Conservation (phyloP, 768 basidiomycete species). For the Lactarius akahatsu region DNA sequence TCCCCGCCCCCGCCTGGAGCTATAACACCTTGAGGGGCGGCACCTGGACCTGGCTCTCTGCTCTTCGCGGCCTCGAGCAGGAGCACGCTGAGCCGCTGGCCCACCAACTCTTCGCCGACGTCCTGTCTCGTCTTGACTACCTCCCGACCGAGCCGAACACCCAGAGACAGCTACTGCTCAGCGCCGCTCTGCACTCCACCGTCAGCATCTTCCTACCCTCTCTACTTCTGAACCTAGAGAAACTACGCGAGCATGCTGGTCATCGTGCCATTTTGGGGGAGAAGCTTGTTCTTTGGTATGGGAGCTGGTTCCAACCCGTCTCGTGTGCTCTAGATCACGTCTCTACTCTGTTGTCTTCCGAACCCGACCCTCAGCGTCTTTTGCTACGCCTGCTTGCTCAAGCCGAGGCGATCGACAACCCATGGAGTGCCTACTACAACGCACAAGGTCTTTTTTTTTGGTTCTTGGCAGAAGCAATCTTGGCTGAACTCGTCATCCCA, state of each 20-base stretch:
- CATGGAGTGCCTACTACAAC: constrained; percentile 28
- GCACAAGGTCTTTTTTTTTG: constrained; percentile 22
- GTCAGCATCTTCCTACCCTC: constrained; percentile 24
- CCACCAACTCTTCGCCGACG: constrained; percentile 9
- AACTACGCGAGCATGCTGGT: constrained; percentile 11
- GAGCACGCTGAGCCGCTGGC: constrained; percentile 11
- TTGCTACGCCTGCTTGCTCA: constrained; percentile 15
- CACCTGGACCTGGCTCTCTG: constrained; percentile 18
- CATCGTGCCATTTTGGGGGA: constrained; percentile 17
- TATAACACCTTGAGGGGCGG: constrained; percentile 12
- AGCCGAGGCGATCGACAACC: constrained; percentile 14
- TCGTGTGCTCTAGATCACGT: constrained; percentile 12
- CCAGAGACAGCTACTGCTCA: not conserved
- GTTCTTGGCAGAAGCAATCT: not conserved
- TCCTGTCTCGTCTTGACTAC: constrained; percentile 10
- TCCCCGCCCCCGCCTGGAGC: constrained; percentile 27
- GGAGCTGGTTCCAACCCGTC: constrained; percentile 24
- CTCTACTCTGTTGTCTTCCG: constrained; percentile 3
- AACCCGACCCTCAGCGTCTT: constrained; percentile 5
- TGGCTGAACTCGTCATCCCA: not conserved
- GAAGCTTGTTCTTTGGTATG: constrained; percentile 26
- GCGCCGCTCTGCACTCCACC: constrained; percentile 24
- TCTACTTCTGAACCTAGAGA: constrained; percentile 12
- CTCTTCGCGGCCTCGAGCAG: constrained; percentile 13
- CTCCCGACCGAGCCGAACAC: not conserved